These are phyloP conservation scores for Brassica napus DNA, from an alignment of 345 rosid genomes.

Conservation along the genomic window DNA sequence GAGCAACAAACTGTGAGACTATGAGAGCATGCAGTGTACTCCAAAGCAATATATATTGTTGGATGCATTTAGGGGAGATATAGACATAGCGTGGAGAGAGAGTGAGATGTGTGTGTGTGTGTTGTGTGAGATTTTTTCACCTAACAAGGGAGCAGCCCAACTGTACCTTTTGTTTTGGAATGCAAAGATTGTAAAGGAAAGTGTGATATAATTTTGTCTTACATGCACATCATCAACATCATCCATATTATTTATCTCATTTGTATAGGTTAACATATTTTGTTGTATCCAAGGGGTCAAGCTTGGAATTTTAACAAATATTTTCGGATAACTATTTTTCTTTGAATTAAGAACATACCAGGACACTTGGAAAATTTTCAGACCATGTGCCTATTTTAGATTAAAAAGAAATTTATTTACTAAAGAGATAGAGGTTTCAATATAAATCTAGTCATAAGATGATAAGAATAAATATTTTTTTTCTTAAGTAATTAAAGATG, in stretches of 20 bases:
- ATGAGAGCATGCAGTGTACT: not conserved
- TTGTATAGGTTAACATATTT: slow-evolving; percentile 13
- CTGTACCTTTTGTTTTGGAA: slow-evolving; percentile 45
- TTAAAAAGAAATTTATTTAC: not conserved
- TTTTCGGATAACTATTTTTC: not conserved
- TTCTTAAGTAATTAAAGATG: not conserved
- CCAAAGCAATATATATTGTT: not conserved
- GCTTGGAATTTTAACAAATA: not conserved
- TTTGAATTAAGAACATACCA: not conserved
- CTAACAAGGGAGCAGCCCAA: slow-evolving; percentile 55
- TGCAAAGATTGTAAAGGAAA: slow-evolving; percentile 41
- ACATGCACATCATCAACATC: slow-evolving; percentile 35
- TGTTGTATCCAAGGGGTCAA: slow-evolving; percentile 20
- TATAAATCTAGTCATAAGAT: not conserved
- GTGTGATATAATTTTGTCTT: slow-evolving; percentile 39
- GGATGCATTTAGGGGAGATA: slow-evolving; percentile 18
- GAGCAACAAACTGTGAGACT: slow-evolving; percentile 6
- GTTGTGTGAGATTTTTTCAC: slow-evolving; percentile 34
- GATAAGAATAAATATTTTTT: not conserved
- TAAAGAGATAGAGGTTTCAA: not conserved
- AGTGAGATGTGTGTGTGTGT: slow-evolving; percentile 18
- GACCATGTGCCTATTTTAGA: slow-evolving; percentile 5
- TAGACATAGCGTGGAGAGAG: slow-evolving; percentile 19
- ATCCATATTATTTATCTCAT: slow-evolving; percentile 24
- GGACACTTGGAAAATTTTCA: not conserved